A percentile compares a stretch with the other conserved stretches of the same genome.
Evolutionary conservation across 306 rosid species (phyloP).

Genomic region (Urtica urens): DNA sequence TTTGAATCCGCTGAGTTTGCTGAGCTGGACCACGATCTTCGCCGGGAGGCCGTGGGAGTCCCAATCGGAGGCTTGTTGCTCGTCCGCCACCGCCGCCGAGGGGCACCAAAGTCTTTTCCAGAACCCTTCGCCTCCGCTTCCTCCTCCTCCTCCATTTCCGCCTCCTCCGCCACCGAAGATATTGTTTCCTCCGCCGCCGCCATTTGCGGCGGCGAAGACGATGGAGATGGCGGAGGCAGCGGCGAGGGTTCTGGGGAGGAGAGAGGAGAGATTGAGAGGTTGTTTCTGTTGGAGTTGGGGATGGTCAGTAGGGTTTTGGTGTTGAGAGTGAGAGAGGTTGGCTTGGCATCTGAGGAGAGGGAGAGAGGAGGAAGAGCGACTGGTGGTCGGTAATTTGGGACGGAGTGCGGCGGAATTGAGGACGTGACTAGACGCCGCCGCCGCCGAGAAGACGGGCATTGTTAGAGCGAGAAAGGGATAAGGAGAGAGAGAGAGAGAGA

Average conservation of each 20-base stretch:
- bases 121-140: constrained; percentile 36
- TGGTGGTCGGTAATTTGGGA: constrained; percentile 9
- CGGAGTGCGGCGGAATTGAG: constrained; percentile 21
- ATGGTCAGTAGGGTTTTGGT: neutral
- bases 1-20: constrained; percentile 77
- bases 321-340: constrained; percentile 8
- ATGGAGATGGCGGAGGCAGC: constrained; percentile 52
- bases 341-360: constrained; percentile 19
- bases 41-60: constrained; percentile 87
- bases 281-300: constrained; percentile 23
- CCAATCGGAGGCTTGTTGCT: constrained; percentile 53
- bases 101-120: constrained; percentile 38
- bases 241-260: constrained; percentile 39
- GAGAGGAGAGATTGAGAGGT: constrained; percentile 10
- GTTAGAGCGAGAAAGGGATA: constrained; percentile 14
- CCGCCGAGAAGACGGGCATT: constrained; percentile 40
- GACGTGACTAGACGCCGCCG: constrained; percentile 43
- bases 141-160: constrained; percentile 28
- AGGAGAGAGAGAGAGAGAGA: constrained; percentile 5
- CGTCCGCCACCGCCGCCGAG: constrained; percentile 60
- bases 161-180: constrained; percentile 23
- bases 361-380: constrained; percentile 5
- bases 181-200: constrained; percentile 14
- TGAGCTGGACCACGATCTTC: constrained; percentile 63
- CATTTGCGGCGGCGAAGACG: constrained; percentile 20